These are phyloP conservation scores for Hypoxylon sp. DNA, from an alignment of 2,329 filamentous ascomycete genomes.

Conservation along the genomic window DNA sequence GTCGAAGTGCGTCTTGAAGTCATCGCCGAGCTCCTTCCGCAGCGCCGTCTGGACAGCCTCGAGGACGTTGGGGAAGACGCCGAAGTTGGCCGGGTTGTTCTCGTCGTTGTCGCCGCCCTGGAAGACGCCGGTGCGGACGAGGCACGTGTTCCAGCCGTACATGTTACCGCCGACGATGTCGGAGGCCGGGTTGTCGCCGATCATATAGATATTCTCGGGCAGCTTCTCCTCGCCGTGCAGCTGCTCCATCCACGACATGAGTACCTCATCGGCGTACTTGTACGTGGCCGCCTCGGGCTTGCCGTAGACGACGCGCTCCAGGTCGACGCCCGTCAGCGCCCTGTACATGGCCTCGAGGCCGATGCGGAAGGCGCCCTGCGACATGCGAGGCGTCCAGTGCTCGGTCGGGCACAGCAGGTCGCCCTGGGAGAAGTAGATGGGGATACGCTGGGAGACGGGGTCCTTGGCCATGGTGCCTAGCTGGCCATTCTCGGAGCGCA, in stretches of 20 bases:
- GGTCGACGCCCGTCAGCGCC: slow-evolving; percentile 74
- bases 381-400: slow-evolving; percentile 75
- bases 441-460: slow-evolving; percentile 73
- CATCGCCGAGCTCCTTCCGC: slow-evolving; percentile 75
- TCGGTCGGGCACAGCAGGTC: slow-evolving; percentile 69
- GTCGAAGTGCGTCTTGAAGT: slow-evolving; percentile 80
- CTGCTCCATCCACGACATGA: slow-evolving; percentile 79
- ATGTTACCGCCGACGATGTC: slow-evolving; percentile 83
- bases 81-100: slow-evolving; percentile 81
- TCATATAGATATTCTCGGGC: slow-evolving; percentile 79
- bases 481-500: slow-evolving; percentile 75
- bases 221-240: slow-evolving; percentile 78
- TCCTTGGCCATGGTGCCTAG: slow-evolving; percentile 74
- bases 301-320: slow-evolving; percentile 81
- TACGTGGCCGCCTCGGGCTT: slow-evolving; percentile 82
- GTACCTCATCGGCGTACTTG: slow-evolving; percentile 81
- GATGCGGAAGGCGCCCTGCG: slow-evolving; percentile 80
- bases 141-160: slow-evolving; percentile 85
- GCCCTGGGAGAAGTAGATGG: slow-evolving; percentile 73
- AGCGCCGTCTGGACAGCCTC: slow-evolving; percentile 77
- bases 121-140: slow-evolving; percentile 83
- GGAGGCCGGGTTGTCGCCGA: slow-evolving; percentile 79
- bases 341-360: slow-evolving; percentile 80
- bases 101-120: slow-evolving; percentile 81
- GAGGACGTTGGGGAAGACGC: slow-evolving; percentile 79